Base-by-base conservation (phyloP, 1,139 yeast species). In the Taphrina deformans region DNA sequence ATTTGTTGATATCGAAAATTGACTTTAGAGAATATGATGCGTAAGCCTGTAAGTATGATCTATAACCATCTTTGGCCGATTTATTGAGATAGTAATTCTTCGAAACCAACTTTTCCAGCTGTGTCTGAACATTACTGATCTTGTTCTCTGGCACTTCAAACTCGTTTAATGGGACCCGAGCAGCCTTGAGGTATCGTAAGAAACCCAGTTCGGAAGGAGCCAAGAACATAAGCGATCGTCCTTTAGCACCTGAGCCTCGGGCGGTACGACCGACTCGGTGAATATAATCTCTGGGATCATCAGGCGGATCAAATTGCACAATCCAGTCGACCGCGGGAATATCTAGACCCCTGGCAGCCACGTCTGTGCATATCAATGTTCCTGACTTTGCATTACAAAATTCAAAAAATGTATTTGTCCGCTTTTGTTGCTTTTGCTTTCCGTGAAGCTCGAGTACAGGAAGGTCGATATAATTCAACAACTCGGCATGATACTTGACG, bases 231-330 rank as follows among this genome's bases (percentile, higher is more conserved):
- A 93, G 80, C 16, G 96, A 89, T 77, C 87, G 89, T 71, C 99
- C 99, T 75, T 87, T 87, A 66, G 97, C 98, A 61, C 83, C 75
- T 23, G 96, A 82, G 67, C 98, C 99, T 79, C 99, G 86, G 18
- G 99, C 99, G 29, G 99, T 93, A 81, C 99, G 87, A 69, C 99
- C 99, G 41, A 93, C 98, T 77, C 98, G 86, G 78, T 93, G 99
- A 72, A 93, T 92, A 74, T 93, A 93, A 78, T 92, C 97, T 78
- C 97, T 86, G 76, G 98, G 98, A 78, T 93, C 98, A 86, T 93
- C 98, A 75, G 98, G 98, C 60, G 98, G 98, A 76, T 93, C 97
- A 72, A 89, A 91, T 79, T 93, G 98, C 69, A 93, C 86, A 72
- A 93, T 93, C 96, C 98, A 93, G 78, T 92, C 97, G 65, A 93